Evolutionary conservation across 1,284 basidiomycete genomes (phyloP).

Genomic region (Moesziomyces sp.): DNA sequence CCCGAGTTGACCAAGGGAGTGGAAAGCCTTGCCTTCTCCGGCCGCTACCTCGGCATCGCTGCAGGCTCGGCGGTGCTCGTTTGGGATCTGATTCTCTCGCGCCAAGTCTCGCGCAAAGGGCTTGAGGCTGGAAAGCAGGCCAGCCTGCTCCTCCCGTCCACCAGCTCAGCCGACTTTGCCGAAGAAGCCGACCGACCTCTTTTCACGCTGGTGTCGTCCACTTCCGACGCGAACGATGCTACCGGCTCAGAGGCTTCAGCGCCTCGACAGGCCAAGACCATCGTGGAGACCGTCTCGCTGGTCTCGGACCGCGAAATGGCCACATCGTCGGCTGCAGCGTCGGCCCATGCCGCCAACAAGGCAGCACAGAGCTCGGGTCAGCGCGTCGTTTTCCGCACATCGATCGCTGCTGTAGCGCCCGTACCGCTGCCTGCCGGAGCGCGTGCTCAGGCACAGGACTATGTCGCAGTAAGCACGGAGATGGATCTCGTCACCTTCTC

Average conservation of each 20-base stretch:
- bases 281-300: conserved; percentile 36
- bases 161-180: conserved; percentile 1
- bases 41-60: conserved; percentile 53
- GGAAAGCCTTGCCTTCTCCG: conserved; percentile 41
- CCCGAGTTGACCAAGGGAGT: conserved; percentile 45
- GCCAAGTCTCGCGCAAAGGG: conserved; percentile 36
- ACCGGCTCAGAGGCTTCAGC: neutral
- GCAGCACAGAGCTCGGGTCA: neutral
- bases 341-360: conserved; percentile 2
- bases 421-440: conserved; percentile 21
- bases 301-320: conserved; percentile 33
- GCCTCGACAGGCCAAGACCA: conserved; percentile 17
- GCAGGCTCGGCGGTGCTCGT: conserved; percentile 34
- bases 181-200: conserved; percentile 11
- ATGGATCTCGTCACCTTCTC: conserved; percentile 53
- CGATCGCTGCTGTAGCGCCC: conserved; percentile 21
- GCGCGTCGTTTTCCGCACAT: conserved; percentile 17
- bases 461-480: conserved; percentile 44
- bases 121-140: conserved; percentile 16
- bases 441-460: conserved; percentile 15
- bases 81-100: conserved; percentile 61
- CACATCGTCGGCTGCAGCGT: conserved; percentile 8
- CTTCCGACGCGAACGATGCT: neutral
- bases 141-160: conserved; percentile 17
- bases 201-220: conserved; percentile 23